phyloP scores from a whole-genome alignment of 192 early-diverging fungal species.

The Coemansia sp. region DNA sequence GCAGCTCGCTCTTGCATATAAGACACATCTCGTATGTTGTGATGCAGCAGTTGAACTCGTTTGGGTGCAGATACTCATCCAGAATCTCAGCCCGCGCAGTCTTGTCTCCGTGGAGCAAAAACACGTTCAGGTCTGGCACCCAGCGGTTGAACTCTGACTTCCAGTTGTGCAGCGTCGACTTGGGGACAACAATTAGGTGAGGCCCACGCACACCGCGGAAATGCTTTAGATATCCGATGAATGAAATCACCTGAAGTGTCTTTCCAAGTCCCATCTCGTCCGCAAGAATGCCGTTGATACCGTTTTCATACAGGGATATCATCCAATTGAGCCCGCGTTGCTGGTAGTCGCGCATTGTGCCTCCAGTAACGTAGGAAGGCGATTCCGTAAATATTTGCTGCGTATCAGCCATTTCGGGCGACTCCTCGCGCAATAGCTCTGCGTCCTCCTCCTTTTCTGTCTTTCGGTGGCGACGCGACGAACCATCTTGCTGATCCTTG shows the following conservation, averaged over 20 bases:
- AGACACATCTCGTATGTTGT: conserved; percentile 98
- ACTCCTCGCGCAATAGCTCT: conserved; percentile 80
- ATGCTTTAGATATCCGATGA: conserved; percentile 93
- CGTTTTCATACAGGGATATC: conserved; percentile 92
- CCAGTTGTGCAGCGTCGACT: conserved; percentile 98
- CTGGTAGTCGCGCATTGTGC: conserved; percentile 95
- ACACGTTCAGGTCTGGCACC: conserved; percentile 84
- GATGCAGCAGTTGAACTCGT: conserved; percentile 88
- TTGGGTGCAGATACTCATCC: conserved; percentile 55
- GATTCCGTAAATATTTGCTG: conserved; percentile 85
- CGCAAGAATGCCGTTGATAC: conserved; percentile 99
- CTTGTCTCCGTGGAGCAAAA: conserved; percentile 91
- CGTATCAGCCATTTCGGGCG: conserved; percentile 55
- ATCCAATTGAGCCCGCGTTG: conserved; percentile 98
- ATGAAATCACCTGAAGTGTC: conserved; percentile 94
- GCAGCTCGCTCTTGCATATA: conserved; percentile 80
- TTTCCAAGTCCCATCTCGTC: conserved; percentile 99
- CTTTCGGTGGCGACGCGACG: conserved; percentile 82
- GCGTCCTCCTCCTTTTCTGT: conserved; percentile 98
- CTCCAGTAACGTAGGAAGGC: conserved; percentile 84
- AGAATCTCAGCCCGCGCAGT: conserved; percentile 69
- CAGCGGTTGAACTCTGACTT: conserved; percentile 86
- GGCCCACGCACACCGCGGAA: conserved; percentile 74
- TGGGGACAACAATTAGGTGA: conserved; percentile 95
- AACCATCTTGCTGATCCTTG: conserved; percentile 11